Conservation (phyloP, 805 yeast genomes). For the Blastobotrys peoriensis region DNA sequence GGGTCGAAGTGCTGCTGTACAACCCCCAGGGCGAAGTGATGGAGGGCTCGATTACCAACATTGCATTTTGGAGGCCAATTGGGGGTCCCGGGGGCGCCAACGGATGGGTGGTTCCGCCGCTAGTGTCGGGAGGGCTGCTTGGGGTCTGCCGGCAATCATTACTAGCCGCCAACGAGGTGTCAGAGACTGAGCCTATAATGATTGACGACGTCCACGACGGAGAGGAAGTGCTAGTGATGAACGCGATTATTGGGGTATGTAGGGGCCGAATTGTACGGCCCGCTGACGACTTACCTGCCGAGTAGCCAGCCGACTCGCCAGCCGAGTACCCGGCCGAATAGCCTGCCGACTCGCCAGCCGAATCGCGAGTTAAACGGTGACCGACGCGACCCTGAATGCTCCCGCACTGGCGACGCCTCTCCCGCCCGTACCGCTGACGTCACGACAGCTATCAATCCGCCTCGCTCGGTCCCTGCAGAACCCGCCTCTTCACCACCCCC, state of each 20-base stretch:
- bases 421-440: no score
- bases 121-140: constrained; percentile 71
- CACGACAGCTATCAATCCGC: no score
- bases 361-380: no score
- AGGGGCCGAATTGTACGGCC: constrained; percentile 8
- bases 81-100: constrained; percentile 30
- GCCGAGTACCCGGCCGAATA: no score
- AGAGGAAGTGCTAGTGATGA: constrained; percentile 65
- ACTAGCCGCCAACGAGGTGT: constrained; percentile 44
- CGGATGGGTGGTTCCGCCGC: constrained; percentile 75
- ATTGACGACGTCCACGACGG: constrained; percentile 51
- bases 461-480: no score
- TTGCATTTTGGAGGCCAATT: constrained; percentile 46
- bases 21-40: constrained; percentile 55
- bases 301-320: no score
- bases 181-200: constrained; percentile 44
- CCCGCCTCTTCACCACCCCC: no score
- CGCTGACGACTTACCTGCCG: no score
- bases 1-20: constrained; percentile 63
- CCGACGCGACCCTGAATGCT: no score
- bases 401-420: no score
- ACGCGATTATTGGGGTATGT: constrained; percentile 73
- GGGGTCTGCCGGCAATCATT: constrained; percentile 73
- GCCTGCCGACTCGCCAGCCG: no score
- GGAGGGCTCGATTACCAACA: constrained; percentile 80